Conservation (phyloP, 192 early-diverging fungal genomes). For the Podila clonocystis region DNA sequence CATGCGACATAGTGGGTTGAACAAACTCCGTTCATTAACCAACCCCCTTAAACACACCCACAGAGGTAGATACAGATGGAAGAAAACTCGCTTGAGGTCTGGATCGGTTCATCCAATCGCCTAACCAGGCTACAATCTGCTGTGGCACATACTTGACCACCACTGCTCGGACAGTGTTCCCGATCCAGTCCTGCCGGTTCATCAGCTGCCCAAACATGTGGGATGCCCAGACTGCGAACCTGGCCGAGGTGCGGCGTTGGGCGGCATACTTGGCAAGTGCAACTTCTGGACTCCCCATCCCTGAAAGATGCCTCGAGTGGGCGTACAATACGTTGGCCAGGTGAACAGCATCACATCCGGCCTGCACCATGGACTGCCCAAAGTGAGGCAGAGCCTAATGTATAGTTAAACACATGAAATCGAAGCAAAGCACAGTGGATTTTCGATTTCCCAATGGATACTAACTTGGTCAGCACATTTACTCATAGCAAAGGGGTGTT, state of each 20-base stretch:
- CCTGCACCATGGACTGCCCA: conserved; percentile 39
- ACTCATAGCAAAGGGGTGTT: no score
- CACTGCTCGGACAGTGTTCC: conserved; percentile 5
- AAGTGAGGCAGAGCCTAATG: conserved; percentile 22
- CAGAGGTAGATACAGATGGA: not conserved
- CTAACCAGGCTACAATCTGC: not conserved
- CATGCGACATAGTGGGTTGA: no score
- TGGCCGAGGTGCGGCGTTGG: conserved; percentile 11
- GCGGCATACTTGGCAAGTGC: conserved; percentile 14
- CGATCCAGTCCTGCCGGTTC: conserved; percentile 22
- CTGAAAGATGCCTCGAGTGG: conserved; percentile 6
- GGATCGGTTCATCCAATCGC: conserved; percentile 12
- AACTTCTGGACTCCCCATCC: not conserved
- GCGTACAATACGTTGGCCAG: conserved; percentile 36
- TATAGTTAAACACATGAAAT: not conserved
- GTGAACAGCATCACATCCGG: conserved; percentile 25
- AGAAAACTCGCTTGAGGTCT: conserved; percentile 17
- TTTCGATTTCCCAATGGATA: no score
- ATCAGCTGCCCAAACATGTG: conserved; percentile 12
- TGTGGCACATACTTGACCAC: conserved; percentile 15
- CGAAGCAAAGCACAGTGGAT: no score
- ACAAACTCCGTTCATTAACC: no score
- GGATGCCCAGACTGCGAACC: conserved; percentile 9
- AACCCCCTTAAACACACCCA: no score
- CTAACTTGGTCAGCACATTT: no score